Evolutionary conservation across 2,329 filamentous ascomycete species (phyloP), one percentile per base, ranked within the genome.

Genomic region (Xylariaceae sp.): DNA sequence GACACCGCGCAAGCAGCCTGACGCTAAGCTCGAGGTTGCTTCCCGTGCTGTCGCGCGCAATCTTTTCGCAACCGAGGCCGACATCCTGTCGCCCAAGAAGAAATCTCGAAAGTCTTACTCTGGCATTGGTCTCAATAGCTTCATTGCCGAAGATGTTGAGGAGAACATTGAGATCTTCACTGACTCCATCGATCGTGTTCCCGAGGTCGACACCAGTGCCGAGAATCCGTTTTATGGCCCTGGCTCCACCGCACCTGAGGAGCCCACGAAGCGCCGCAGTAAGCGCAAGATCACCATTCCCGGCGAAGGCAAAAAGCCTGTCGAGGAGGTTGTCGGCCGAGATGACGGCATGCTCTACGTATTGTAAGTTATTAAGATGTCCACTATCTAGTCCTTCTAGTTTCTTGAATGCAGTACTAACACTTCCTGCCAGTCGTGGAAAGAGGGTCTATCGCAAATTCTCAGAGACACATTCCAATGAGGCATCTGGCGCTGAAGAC

Each of bases 361-460:
- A 11, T 92, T 92, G 87, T 90, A 77, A 78, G 87, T 84, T 57
- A 46, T 32, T 35, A 47, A 40, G 48, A 27, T 4, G 4, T 27
- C 22, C 22, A 27, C 22, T 27, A 27, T 7, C 22, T 27, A 27
- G 22, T 27, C 22, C 7, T 5, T 27, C 22, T 27, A 27, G 22
- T 7, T 5, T 27, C 22, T 27, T 27, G 22, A 27, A 27, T 27
- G 7, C 6, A 43, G 44, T 51, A 48, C 54, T 58, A 54, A 58
- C 48, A 39, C 48, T 22, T 6, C 42, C 14, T 14, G 33, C 45
- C 42, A 90, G 87, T 75, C 89, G 89, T 60, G 89, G 89, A 65
- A 89, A 87, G 74, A 89, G 83, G 65, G 75, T 89, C 49, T 90
- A 89, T 71, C 83, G 84, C 67, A 86, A 84, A 62, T 89, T 86